Evolutionary conservation across 2,329 filamentous ascomycete species (phyloP).

Genomic region (Ceratocystis papillata): DNA sequence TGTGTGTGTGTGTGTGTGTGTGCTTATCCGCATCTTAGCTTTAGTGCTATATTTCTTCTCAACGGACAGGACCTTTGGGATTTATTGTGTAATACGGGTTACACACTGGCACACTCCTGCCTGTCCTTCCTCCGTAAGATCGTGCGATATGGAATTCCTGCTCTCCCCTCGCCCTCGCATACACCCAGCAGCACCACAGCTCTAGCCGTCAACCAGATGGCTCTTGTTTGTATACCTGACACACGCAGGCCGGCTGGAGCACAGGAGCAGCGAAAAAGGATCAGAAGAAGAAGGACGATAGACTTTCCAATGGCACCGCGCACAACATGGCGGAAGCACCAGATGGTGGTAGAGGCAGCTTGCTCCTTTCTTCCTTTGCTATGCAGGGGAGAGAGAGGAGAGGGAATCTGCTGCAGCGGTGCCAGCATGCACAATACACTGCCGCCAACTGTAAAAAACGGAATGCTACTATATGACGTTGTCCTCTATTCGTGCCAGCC

Average conservation of each 20-base stretch:
- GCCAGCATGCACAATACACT: background rate
- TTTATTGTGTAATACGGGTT: too few species aligned
- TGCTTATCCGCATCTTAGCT: too few species aligned
- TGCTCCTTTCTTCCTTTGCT: conserved; percentile 7
- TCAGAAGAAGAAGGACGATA: background rate
- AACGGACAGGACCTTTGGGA: too few species aligned
- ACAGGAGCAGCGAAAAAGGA: background rate
- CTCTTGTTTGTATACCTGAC: background rate
- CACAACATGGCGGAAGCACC: background rate
- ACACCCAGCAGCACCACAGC: background rate
- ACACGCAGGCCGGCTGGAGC: background rate
- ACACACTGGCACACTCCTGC: too few species aligned
- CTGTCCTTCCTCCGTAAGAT: too few species aligned
- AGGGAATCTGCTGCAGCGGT: background rate
- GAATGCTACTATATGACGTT: conserved; percentile 11
- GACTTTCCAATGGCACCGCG: background rate
- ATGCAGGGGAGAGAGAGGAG: background rate
- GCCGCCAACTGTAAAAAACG: background rate
- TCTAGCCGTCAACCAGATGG: background rate
- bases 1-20: too few species aligned
- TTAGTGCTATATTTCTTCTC: too few species aligned
- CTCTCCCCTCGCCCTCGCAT: background rate
- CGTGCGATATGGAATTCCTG: too few species aligned
- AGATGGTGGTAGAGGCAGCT: conserved; percentile 9
- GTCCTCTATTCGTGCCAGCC: background rate